Evolutionary conservation across 345 rosid species (phyloP), one percentile per base, ranked within the genome.

Genomic region (Citropsis articulata): DNA sequence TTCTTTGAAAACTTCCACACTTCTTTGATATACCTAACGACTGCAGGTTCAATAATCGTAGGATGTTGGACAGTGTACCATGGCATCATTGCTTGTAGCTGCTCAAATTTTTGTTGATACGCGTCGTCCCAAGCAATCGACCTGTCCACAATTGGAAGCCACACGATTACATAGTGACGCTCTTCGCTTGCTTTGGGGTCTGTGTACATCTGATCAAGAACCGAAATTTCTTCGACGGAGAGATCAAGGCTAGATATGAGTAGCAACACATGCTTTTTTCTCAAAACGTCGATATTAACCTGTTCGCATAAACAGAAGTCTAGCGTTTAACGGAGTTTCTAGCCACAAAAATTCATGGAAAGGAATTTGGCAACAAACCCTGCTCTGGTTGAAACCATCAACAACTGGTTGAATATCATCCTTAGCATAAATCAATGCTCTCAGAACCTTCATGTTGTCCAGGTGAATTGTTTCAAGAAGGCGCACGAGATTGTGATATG

Each of bases 111-210:
- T 7, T 75, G 31, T 45, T 84, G 78, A 48, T 80, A 19, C 14
- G 22, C 78, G 18, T 76, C 61, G 3, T 78, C 66, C 91, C 89
- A 83, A 3, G 33, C 1, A 19, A 72, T 63, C 4, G 87, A 76
- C 27, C 55, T 75, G 0, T 87, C 87, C 22, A 84, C 84, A 7
- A 89, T 40, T 2, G 90, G 90, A 25, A 89, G 78, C 92, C 90
- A 89, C 50, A 87, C 76, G n/a, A 87, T 69, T 71, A 81, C 88
- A 19, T 84, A 79, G 21, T 55, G 80, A 71, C 2, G 9, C 36
- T 71, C 83, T 0, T 21, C 36, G 66, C 57, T 68, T 27, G 22
- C 21, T 36, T 65, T 25, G 0, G 79, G 66, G 0, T 83, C 87
- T 36, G 9, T 50, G 80, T 86, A 86, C 65, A 83, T 0, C 16